Percentiles rank a stretch among this genome's conserved stretches.
These are phyloP conservation scores for Carpinus fangiana DNA, from an alignment of 306 rosid species.

Conservation along the genomic window DNA sequence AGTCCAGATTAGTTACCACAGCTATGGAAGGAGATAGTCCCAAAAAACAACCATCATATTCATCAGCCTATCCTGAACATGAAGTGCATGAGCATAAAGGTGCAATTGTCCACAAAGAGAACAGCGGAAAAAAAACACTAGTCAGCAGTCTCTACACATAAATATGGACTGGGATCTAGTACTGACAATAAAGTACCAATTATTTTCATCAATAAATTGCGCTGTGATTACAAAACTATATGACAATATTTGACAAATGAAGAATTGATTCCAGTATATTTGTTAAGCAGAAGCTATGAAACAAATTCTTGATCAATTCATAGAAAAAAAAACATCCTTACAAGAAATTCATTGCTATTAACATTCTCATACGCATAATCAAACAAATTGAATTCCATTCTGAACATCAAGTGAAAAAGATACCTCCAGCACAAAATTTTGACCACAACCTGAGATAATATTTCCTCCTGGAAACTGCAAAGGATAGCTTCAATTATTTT, in stretches of 20 bases:
- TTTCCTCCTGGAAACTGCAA: constrained; percentile 34
- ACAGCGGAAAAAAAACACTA: neutral
- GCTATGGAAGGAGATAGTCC: constrained; percentile 26
- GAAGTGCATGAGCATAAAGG: neutral
- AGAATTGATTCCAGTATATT: neutral
- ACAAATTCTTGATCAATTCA: neutral
- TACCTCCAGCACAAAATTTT: constrained; percentile 42
- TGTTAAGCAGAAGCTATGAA: neutral
- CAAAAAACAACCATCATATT: constrained; percentile 36
- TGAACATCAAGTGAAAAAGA: neutral
- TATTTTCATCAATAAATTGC: neutral
- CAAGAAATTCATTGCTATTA: neutral
- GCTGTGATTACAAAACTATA: neutral
- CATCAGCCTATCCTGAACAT: constrained; percentile 34
- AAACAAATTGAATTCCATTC: neutral
- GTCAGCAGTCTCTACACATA: neutral
- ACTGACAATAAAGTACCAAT: neutral
- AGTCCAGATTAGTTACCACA: constrained; percentile 27
- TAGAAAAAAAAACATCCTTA: neutral
- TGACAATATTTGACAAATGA: neutral
- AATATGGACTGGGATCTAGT: neutral
- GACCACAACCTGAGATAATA: constrained; percentile 30
- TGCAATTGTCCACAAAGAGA: neutral
- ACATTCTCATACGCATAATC: neutral
- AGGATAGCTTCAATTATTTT: constrained; percentile 13